Evolutionary conservation across 805 yeast genomes (phyloP), one percentile per base, ranked within the genome.

Genomic region (Candida yuanshanica): DNA sequence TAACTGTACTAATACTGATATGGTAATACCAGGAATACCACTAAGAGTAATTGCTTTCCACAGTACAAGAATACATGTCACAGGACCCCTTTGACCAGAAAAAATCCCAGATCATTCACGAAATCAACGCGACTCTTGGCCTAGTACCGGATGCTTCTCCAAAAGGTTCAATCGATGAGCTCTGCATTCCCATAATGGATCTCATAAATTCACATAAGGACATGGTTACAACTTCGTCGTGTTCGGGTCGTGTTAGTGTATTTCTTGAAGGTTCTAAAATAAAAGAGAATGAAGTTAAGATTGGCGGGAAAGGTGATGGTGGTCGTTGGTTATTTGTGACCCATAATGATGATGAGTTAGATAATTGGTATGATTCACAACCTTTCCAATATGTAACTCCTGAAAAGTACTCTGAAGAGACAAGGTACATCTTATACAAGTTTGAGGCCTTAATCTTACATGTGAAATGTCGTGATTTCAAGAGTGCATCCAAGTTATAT

Each of bases 281-380:
- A 11, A 45, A 42, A 10, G 49, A 48, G 7, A 55, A 57, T 12
- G 42, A 43, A 11, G 38, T 57, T 3, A 69, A 75, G 50, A 74
- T 83, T 13, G 93, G 95, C 2, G 87, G 95, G 4, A 88, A 88
- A 55, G 96, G 95, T 9, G 77, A 79, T 38, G 96, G 96, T 1
- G 96, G 96, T 0, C 70, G 70, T 42, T 88, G 96, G 96, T 55
- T 86, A 11, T 87, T 75, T 64, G 87, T 88, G 2, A 75, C 88
- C 0, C 96, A 88, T 55, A 79, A 81, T 34, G 65, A 69, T 3
- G 47, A 51, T 2, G 64, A 74, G 17, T 64, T 83, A 7, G 49
- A 55, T 1, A 57, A 65, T 13, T 81, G 87, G 87, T 59, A 70
- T 14, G 32, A 41, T 48, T 58, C 66, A 41, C 47, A 59, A 42